phyloP scores from a whole-genome alignment of 164 flowering plant species.

The Berberis thunbergii region DNA sequence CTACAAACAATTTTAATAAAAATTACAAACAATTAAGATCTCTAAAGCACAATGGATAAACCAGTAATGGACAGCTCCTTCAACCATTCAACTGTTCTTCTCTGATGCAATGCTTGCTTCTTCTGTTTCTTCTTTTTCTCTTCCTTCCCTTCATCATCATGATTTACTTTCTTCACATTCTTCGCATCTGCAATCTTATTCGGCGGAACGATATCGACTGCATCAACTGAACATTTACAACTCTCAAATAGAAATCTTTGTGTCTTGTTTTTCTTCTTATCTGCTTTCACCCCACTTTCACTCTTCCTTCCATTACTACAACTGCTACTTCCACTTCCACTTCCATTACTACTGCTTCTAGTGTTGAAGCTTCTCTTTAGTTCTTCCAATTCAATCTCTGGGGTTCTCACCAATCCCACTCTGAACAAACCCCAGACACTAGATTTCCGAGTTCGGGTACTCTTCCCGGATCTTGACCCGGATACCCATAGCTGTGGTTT shows the following conservation, averaged over 20 bases:
- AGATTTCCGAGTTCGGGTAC: slow-evolving; percentile 14
- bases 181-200: not conserved
- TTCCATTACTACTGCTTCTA: slow-evolving; percentile 21
- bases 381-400: slow-evolving; percentile 42
- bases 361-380: slow-evolving; percentile 14
- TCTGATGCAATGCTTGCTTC: slow-evolving; percentile 39
- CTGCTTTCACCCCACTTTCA: not conserved
- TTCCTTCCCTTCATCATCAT: slow-evolving; percentile 7
- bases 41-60: slow-evolving; percentile 1
- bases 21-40: not conserved
- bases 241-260: slow-evolving; percentile 14
- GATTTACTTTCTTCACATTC: slow-evolving; percentile 6
- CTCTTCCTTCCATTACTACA: slow-evolving; percentile 8
- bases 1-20: not conserved
- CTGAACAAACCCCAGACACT: slow-evolving; percentile 49
- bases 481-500: slow-evolving; percentile 39
- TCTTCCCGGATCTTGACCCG: slow-evolving; percentile 1
- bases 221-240: slow-evolving; percentile 46
- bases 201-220: slow-evolving; percentile 16
- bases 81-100: slow-evolving; percentile 74
- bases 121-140: slow-evolving; percentile 7
- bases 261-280: slow-evolving; percentile 7
- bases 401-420: slow-evolving; percentile 47
- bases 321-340: slow-evolving; percentile 15
- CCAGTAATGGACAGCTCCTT: slow-evolving; percentile 53